Evolutionary conservation across 2,329 filamentous ascomycete species (phyloP).

Genomic region (Keithomyces neogunnii): DNA sequence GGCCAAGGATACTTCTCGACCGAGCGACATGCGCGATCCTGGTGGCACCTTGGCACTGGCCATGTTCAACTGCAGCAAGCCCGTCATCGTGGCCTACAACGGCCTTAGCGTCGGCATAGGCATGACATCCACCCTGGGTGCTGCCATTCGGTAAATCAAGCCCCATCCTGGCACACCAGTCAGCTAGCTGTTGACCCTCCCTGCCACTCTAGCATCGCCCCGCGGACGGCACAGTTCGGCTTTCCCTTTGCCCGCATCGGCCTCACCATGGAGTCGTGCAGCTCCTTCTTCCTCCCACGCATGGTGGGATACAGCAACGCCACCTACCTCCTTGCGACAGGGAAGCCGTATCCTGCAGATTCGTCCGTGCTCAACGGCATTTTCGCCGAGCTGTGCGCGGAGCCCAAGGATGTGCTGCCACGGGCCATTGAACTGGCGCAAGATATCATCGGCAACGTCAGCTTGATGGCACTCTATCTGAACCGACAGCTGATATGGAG

Average conservation of each 20-base stretch:
- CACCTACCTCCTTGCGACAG: conserved; percentile 9
- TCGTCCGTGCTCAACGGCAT: neutral
- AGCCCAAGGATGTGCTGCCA: conserved; percentile 6
- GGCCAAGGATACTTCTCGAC: neutral
- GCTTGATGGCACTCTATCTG: conserved; percentile 4
- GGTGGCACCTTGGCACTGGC: conserved; percentile 27
- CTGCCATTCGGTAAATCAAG: conserved; percentile 7
- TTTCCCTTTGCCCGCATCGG: conserved; percentile 11
- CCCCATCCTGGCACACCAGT: neutral
- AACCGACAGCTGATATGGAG: conserved; percentile 9
- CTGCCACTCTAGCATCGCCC: neutral
- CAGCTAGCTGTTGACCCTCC: neutral
- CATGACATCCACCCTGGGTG: conserved; percentile 9
- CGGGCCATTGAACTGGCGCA: conserved; percentile 4
- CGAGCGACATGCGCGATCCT: neutral
- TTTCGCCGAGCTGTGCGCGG: conserved; percentile 3
- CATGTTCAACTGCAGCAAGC: conserved; percentile 11
- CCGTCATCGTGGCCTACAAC: conserved; percentile 11
- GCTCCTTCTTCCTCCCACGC: conserved; percentile 10
- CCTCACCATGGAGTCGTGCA: conserved; percentile 10
- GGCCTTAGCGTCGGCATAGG: conserved; percentile 10
- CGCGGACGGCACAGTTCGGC: conserved; percentile 6
- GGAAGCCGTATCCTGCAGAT: conserved; percentile 5
- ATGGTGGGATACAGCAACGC: conserved; percentile 9
- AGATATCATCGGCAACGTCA: conserved; percentile 6